phyloP scores from a whole-genome alignment of 495 filamentous ascomycete species.

The Emericellopsis terricola region DNA sequence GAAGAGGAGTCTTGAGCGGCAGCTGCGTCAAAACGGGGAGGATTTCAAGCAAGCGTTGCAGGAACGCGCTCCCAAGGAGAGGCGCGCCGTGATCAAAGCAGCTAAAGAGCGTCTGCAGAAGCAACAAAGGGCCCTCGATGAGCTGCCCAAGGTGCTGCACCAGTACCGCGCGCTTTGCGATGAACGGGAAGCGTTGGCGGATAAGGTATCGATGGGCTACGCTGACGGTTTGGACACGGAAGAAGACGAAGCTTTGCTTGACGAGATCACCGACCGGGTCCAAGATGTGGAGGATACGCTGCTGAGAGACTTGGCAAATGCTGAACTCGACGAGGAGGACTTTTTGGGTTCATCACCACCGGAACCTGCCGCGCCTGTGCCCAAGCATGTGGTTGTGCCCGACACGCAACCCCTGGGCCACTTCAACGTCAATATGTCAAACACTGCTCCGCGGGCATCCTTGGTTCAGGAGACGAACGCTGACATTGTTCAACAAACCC shows the following conservation, averaged over 20 bases:
- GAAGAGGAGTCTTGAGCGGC: no score
- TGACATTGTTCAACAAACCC: conserved; percentile 31
- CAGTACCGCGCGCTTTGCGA: conserved; percentile 11
- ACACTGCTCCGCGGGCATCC: no score
- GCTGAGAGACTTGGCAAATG: conserved; percentile 11
- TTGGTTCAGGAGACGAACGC: conserved; percentile 3
- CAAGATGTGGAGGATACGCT: conserved; percentile 11
- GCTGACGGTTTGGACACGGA: conserved; percentile 17
- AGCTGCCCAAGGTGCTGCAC: conserved; percentile 11
- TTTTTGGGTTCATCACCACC: conserved; percentile 8
- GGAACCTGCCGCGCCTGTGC: conserved; percentile 7
- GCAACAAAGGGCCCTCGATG: conserved; percentile 14
- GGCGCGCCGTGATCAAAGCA: conserved; percentile 15
- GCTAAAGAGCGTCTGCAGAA: conserved; percentile 14
- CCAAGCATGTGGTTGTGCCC: conserved; percentile 6
- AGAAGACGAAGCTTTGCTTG: conserved; percentile 18
- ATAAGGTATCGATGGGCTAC: conserved; percentile 18
- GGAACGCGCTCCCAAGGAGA: conserved; percentile 11
- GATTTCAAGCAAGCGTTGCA: conserved; percentile 15
- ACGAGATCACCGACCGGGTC: conserved; percentile 14
- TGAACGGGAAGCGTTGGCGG: conserved; percentile 16
- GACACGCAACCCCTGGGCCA: conserved; percentile 6
- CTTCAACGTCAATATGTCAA: neutral
- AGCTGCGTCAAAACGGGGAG: conserved; percentile 14
- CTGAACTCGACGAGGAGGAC: conserved; percentile 17